A percentile compares a stretch with the other conserved stretches of the same genome.
Conservation (phyloP, 345 rosid genomes). For the Rubroshorea leprosula region DNA sequence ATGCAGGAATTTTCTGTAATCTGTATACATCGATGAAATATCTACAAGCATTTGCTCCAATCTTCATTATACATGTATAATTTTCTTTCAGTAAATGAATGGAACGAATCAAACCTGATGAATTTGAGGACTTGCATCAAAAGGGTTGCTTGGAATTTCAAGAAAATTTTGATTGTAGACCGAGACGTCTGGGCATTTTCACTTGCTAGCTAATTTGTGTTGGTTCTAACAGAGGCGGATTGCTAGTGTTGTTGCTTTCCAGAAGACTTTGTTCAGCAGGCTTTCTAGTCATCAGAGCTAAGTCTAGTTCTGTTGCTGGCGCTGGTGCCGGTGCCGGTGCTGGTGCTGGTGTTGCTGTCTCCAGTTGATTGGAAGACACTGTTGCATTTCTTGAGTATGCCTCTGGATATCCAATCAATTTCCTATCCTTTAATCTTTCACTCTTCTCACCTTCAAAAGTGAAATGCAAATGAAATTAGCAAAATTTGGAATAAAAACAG, state of each 20-base stretch:
- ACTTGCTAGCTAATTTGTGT: background rate
- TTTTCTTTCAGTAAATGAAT: background rate
- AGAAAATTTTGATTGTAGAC: slow-evolving; percentile 9
- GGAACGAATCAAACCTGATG: background rate
- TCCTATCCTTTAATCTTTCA: slow-evolving; percentile 36
- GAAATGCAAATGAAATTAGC: too few species aligned
- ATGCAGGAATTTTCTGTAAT: background rate
- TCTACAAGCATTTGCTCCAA: background rate
- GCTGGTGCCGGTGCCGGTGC: slow-evolving; percentile 21
- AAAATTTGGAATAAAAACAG: background rate
- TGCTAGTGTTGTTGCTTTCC: slow-evolving; percentile 7
- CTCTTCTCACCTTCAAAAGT: slow-evolving; percentile 22
- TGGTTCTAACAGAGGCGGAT: slow-evolving; percentile 3
- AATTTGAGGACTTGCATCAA: background rate
- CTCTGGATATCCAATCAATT: slow-evolving; percentile 34
- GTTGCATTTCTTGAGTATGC: slow-evolving; percentile 12
- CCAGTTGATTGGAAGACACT: slow-evolving; percentile 7
- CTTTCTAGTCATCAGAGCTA: slow-evolving; percentile 11
- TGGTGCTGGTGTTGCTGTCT: background rate
- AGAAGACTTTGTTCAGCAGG: background rate
- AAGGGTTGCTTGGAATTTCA: background rate
- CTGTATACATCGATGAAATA: background rate
- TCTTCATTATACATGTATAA: background rate
- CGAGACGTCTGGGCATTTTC: too few species aligned
- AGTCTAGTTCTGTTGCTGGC: slow-evolving; percentile 19